Evolutionary conservation across 2,329 filamentous ascomycete species (phyloP), one percentile per base, ranked within the genome.

Genomic region (Westerdykella ornata): DNA sequence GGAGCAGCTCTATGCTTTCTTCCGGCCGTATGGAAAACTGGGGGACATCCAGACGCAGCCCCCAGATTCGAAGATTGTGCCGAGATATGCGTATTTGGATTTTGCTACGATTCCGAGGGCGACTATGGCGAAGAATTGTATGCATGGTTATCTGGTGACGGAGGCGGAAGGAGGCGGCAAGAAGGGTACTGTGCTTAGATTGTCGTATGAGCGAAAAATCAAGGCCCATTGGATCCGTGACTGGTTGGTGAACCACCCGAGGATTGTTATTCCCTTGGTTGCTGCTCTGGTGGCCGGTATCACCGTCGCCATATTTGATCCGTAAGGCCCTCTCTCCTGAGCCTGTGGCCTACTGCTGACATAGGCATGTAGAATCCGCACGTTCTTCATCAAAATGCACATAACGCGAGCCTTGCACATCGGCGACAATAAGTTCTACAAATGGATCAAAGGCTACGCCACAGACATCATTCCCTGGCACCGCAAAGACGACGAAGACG

Each of bases 301-400:
- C 36, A 94, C 89, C 0, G 88, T 96, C 15, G 80, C 86, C 1
- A 74, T 97, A 6, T 97, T 98, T 57, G 92, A 98, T 54, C 92
- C 92, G 0, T 67, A 53, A 55, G 64, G 12, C 12, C 22, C 22
- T 60, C 14, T 15, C 5, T 2, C n/a, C 26, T 18, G 8, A 13
- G 4, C 8, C 9, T 30, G 1, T 5, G 19, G 17, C 6, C 12
- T 22, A 32, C 33, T 8, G 15, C 38, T 52, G 29, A 54, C 41
- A 30, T 45, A 19, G n/a, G 3, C 19, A 15, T 9, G 8, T 37
- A 67, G 63, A 6, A 89, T 98, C 43, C 81, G 92, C 34, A 89
- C 88, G 0, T 92, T 94, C 60, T 96, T 94, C 56, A 86, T 97
- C 68, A 88, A 88, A 57, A 76, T 84, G 3, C 88, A 95, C 60